Evolutionary conservation across 129 eudicot genomes (phyloP), one percentile per base, ranked within the genome.

Genomic region (carrot (Daucus carota)): DNA sequence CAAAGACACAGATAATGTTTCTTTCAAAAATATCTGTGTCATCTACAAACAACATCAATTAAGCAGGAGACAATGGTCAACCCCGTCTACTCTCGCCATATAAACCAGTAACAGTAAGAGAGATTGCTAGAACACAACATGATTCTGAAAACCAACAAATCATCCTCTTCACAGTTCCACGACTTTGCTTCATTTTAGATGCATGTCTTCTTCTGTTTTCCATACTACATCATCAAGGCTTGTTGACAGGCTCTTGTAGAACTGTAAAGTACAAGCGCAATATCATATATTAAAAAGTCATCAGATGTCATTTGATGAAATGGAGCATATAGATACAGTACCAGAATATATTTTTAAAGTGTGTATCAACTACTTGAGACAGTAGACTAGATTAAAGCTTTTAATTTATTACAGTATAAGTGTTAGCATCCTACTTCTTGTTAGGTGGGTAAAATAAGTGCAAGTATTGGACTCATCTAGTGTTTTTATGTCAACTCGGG

Each of bases 141-240:
- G 45, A 57, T 57, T 57, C 65, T n/a, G 16, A 57, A 54, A 57
- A 57, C 31, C 0, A 57, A 57, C 65, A 57, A n/a, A 57, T 57
- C 31, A 57, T n/a, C 65, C 31, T n/a, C 65, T 24, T n/a, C 10
- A 8, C 32, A 12, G 31, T 57, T 57, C 71, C 62, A 73, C 34
- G n/a, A 69, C 43, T 32, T 68, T 78, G 77, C 84, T 81, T 86
- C 50, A 72, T 66, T 79, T 84, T 75, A 82, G 80, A 73, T 87
- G 85, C 98, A 91, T 84, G 59, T 94, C 97, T 72, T 91, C 97
- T 80, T 91, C 98, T 11, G 98, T 89, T 86, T 94, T 94, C 98
- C 98, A 94, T 22, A 94, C 98, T 0, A 94, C 97, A 79, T 91
- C 90, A 2, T 86, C 83, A n/a, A 94, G 96, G 84, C 90, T 77